Evolutionary conservation across 2,329 filamentous ascomycete genomes (phyloP).

Genomic region (Mycogone perniciosa): DNA sequence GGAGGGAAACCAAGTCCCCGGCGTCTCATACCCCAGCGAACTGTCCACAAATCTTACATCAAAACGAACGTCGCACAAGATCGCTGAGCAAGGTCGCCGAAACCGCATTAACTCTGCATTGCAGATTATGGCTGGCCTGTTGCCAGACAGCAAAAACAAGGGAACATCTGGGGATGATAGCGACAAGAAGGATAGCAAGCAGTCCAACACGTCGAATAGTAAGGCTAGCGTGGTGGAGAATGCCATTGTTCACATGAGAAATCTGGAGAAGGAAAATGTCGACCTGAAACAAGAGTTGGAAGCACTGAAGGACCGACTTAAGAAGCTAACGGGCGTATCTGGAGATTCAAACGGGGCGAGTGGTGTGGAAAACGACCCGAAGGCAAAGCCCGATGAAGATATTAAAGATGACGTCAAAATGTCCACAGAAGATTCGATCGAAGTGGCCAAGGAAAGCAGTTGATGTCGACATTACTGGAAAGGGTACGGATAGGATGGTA

Average conservation of each 20-base stretch:
- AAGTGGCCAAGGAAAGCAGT: neutral
- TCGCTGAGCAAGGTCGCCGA: slow-evolving; percentile 89
- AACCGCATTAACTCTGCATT: slow-evolving; percentile 94
- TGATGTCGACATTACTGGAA: neutral
- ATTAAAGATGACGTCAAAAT: neutral
- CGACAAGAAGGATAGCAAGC: slow-evolving; percentile 43
- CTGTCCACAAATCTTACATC: slow-evolving; percentile 91
- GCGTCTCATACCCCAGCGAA: slow-evolving; percentile 83
- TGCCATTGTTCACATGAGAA: slow-evolving; percentile 91
- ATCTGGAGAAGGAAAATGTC: slow-evolving; percentile 67
- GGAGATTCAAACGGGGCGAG: neutral
- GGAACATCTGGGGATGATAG: slow-evolving; percentile 37
- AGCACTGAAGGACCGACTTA: slow-evolving; percentile 27
- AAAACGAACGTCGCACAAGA: slow-evolving; percentile 95
- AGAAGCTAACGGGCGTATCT: slow-evolving; percentile 19
- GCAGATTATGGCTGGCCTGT: slow-evolving; percentile 79
- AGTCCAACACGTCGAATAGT: slow-evolving; percentile 60
- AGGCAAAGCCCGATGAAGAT: neutral
- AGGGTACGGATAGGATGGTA: neutral
- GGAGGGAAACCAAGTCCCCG: slow-evolving; percentile 84
- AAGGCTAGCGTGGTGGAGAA: slow-evolving; percentile 97
- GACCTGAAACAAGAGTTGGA: slow-evolving; percentile 57
- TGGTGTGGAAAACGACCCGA: neutral
- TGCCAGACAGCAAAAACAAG: slow-evolving; percentile 53
- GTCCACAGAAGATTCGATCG: neutral